Evolutionary conservation across 2,329 filamentous ascomycete genomes (phyloP).

Genomic region (Spiromastix sp.): DNA sequence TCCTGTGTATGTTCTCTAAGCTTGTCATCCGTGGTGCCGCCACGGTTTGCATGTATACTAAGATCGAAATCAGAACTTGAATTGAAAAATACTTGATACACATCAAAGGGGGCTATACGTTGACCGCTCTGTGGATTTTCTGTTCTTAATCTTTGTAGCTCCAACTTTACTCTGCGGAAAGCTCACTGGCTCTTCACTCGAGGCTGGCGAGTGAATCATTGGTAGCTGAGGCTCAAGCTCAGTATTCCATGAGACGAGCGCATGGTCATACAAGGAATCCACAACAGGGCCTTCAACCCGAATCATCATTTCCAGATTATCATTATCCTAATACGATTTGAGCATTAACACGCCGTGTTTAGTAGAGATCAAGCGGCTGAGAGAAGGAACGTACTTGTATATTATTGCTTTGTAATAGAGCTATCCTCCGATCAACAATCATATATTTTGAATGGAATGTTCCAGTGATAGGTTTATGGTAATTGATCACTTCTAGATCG

Average conservation of each 20-base stretch:
- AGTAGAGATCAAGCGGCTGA: not conserved
- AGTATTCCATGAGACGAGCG: slow-evolving; percentile 62
- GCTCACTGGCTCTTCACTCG: slow-evolving; percentile 16
- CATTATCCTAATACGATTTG: slow-evolving; percentile 47
- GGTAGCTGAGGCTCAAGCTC: slow-evolving; percentile 51
- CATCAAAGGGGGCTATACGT: too few species aligned
- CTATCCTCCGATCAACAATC: slow-evolving; percentile 62
- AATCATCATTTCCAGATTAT: slow-evolving; percentile 72
- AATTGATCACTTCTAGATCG: slow-evolving; percentile 63
- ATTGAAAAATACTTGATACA: too few species aligned
- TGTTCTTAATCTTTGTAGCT: too few species aligned
- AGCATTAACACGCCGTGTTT: not conserved
- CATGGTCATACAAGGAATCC: slow-evolving; percentile 64
- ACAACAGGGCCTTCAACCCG: slow-evolving; percentile 69
- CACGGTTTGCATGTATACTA: too few species aligned
- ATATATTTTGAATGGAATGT: slow-evolving; percentile 73
- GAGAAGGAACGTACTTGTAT: slow-evolving; percentile 36
- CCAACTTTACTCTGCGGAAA: slow-evolving; percentile 8
- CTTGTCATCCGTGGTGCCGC: slow-evolving; percentile 10
- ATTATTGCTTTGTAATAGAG: slow-evolving; percentile 66
- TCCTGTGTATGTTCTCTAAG: slow-evolving; percentile 48
- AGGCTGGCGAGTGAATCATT: slow-evolving; percentile 41
- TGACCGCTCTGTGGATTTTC: too few species aligned
- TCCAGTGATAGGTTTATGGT: slow-evolving; percentile 58
- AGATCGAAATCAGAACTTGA: too few species aligned